Evolutionary conservation across 2,329 filamentous ascomycete species (phyloP), one percentile per base, ranked within the genome.

Genomic region (Pseudogymnoascus sp.): DNA sequence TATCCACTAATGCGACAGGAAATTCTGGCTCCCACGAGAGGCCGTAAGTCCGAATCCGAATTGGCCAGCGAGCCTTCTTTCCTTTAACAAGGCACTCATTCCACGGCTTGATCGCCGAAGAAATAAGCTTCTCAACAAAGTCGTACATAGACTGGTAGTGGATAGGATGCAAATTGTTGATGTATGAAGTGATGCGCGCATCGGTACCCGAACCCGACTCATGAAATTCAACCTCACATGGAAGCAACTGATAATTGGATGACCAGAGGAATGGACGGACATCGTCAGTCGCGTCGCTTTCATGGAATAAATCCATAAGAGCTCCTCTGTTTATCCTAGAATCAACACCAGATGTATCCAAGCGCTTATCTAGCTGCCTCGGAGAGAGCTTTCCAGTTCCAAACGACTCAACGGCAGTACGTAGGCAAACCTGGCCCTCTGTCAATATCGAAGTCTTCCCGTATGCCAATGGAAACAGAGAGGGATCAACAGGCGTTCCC

Each of bases 401-500:
- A 41, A 41, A 41, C 17, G 39, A 41, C 39, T 41, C 39, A 41
- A 41, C 9, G 4, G 39, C 17, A 41, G 35, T 15, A 13, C 31
- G 33, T 13, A 61, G 47, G 13, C 24, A 37, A 33, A 61, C 44
- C 15, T 58, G 44, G 37, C 60, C 57, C 29, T 71, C 65, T 3
- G 62, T 33, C 1, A 83, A 65, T 3, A 76, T 73, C 2, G 73
- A 73, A 1, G 77, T 77, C 11, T 71, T 71, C 0, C 80, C 81
- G 65, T 81, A 84, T 2, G 82, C 68, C 0, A 87, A 70, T 0
- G 85, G 84, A 64, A 78, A 87, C 4, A 87, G 73, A 0, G 83
- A 87, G 0, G 84, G 84, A 64, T 87, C 79, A 2, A 88, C 77
- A 2, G 87, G 72, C 67, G 87, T 79, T 69, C 86, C 84, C 64